These are phyloP conservation scores for Purshia tridentata DNA, from an alignment of 306 rosid genomes.

Conservation along the genomic window DNA sequence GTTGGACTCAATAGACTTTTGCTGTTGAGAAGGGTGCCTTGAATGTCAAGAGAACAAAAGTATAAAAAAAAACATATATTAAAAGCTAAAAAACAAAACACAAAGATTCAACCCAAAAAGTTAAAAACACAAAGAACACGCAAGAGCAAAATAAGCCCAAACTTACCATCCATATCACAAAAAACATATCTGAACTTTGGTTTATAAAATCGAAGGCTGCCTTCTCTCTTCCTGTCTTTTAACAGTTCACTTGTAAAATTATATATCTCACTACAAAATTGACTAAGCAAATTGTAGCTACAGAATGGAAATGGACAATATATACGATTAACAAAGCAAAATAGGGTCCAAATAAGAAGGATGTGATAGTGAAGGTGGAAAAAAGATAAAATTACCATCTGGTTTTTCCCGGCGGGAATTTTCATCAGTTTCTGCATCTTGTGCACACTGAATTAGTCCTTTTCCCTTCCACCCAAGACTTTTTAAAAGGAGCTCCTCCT, in stretches of 20 bases:
- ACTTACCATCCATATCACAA: slow-evolving; percentile 97
- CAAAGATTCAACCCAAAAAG: too few relatives aligned
- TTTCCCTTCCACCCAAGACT: slow-evolving; percentile 88
- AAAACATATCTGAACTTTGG: slow-evolving; percentile 88
- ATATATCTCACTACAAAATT: slow-evolving; percentile 28
- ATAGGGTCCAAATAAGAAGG: slow-evolving; percentile 4
- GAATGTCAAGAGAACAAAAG: slow-evolving; percentile 16
- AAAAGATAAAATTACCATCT: slow-evolving; percentile 42
- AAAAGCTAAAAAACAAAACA: slow-evolving; percentile 17
- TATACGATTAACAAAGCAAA: neutral
- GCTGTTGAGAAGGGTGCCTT: slow-evolving; percentile 90
- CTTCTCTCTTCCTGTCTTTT: slow-evolving; percentile 95
- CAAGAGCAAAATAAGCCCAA: slow-evolving; percentile 5
- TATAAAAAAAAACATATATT: slow-evolving; percentile 8
- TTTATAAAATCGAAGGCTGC: slow-evolving; percentile 70
- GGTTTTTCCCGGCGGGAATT: slow-evolving; percentile 35
- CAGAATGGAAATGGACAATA: slow-evolving; percentile 16
- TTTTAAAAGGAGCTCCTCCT: slow-evolving; percentile 71
- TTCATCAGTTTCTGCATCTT: slow-evolving; percentile 43
- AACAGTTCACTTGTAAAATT: slow-evolving; percentile 62
- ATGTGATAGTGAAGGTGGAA: neutral
- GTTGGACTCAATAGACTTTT: slow-evolving; percentile 66
- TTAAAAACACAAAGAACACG: slow-evolving; percentile 7
- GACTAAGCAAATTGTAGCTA: slow-evolving; percentile 6
- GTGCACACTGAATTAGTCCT: slow-evolving; percentile 77